Base-by-base conservation (phyloP, 2,329 filamentous ascomycete species). In the Aspergillus udagawae region DNA sequence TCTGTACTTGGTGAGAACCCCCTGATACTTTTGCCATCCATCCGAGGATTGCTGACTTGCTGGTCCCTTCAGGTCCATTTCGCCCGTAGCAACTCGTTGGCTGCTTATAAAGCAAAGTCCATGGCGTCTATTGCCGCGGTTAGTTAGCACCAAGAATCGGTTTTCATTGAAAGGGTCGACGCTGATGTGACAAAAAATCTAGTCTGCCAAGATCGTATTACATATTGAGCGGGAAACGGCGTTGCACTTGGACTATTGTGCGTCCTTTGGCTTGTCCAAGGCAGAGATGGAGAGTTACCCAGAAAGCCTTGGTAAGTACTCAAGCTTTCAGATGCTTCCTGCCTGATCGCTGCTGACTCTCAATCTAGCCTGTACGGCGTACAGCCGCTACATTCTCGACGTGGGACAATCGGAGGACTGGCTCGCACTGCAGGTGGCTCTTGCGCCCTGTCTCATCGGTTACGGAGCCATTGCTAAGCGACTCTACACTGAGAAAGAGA, bases 361-460 rank as follows among this genome's bases (percentile, higher is more conserved):
- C 41, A 32, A n/a, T 54, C 48, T 63, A 82, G 88, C 89, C n/a
- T 92, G 88, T 67, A 90, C 87, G 8, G 90, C 90, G 47, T 94
- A 95, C 71, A 92, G 88, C 57, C 80, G 89, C 70, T 96, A 93
- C 72, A 88, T 96, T 27, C 85, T 97, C 54, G 93, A 97, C 67
- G 82, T 96, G 21, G 93, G 93, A 6, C 86, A 91, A 65, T 91
- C 89, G 1, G 86, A 94, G 69, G 92, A 96, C 76, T 95, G 88
- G 86, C 80, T 97, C 48, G 92, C 87, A 3, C 82, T 97, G 9
- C 91, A 96, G 68, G 80, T 97, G 60, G 87, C 91, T 4, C 81
- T 97, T 54, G 86, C 92, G 14, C 92, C 93, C 0, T 97, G 93
- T 70, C 80, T 96, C 32, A 82, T 97, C n/a, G 93, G 93, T 45